Percentiles rank a stretch among this genome's conserved stretches.
These are phyloP conservation scores for Amanita inopinata DNA, from an alignment of 768 basidiomycete genomes.

Conservation along the genomic window DNA sequence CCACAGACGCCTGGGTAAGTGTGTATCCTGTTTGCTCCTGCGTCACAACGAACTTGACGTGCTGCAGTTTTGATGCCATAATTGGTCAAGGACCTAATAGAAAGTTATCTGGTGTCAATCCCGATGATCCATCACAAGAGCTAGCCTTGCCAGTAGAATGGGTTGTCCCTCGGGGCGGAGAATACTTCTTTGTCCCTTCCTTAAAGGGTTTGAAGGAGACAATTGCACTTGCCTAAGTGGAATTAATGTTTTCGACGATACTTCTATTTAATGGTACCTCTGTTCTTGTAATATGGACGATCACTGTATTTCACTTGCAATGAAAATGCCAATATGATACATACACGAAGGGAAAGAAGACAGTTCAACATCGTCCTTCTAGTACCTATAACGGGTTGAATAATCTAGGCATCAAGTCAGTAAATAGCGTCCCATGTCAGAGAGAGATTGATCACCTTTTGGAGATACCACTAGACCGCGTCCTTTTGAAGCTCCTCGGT, in stretches of 20 bases:
- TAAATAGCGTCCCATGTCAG: neutral
- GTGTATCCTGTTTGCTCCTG: neutral
- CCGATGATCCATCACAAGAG: slow-evolving; percentile 20
- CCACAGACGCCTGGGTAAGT: slow-evolving; percentile 23
- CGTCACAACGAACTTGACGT: neutral
- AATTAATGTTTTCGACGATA: too few relatives aligned
- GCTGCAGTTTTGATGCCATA: slow-evolving; percentile 36
- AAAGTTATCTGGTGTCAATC: slow-evolving; percentile 22
- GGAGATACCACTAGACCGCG: slow-evolving; percentile 96
- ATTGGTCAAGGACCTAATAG: slow-evolving; percentile 25
- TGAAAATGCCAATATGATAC: too few relatives aligned
- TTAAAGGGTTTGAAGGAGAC: slow-evolving; percentile 32
- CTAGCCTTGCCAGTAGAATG: slow-evolving; percentile 25
- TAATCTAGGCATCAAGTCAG: slow-evolving; percentile 23
- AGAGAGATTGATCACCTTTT: slow-evolving; percentile 49
- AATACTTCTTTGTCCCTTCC: slow-evolving; percentile 45
- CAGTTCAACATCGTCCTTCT: too few relatives aligned
- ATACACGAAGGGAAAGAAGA: too few relatives aligned
- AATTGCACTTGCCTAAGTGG: neutral
- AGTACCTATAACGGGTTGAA: slow-evolving; percentile 36
- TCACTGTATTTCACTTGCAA: too few relatives aligned
- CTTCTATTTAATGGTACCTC: too few relatives aligned
- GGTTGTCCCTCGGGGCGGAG: slow-evolving; percentile 38
- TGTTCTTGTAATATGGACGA: too few relatives aligned
- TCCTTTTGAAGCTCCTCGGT: slow-evolving; percentile 94